Base-by-base conservation (phyloP, 805 yeast genomes). In the Saccharomyces mikatae region DNA sequence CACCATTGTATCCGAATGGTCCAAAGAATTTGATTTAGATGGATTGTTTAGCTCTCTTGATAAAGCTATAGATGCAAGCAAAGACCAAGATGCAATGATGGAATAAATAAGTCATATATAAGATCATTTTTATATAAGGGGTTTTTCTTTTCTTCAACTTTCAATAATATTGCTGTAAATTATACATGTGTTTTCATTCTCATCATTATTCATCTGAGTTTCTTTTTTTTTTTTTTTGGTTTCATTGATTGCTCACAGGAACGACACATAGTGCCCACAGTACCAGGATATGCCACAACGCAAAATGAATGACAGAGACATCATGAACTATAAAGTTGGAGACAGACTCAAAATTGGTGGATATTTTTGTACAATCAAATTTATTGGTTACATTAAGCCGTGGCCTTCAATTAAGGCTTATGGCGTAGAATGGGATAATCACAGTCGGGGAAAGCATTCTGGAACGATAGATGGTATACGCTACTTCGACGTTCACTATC, bases 11-110 rank as follows among this genome's bases (percentile, higher is more conserved):
- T 73, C 78, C 14, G 80, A 82, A 62, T 94, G 98, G 97, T 84
- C 97, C 22, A 80, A 89, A 71, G 99, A 91, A 73, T 91, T 94
- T 69, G 96, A 90, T 71, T 76, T 94, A 62, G 97, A 89, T 69
- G 89, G 87, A 3, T 76, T 91, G 59, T 84, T 91, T 55, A 72
- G 76, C 10, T 62, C 75, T 47, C 56, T 74, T 44, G 77, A 74
- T 54, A 64, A 62, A 46, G 69, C 65, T n/a, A 66, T 69, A 48
- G 60, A 60, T 26, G 60, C 59, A 8, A 58, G 66, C 14, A 61
- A 60, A n/a, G 65, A 63, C 21, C 62, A 57, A 27, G 64, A 61
- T 47, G 53, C 53, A 14, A 49, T 56, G 22, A 55, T 57, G 57
- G 56, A 57, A 48, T 52, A 49, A 41, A 48, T 48, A 36, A 50